Conservation (phyloP, 2,329 filamentous ascomycete genomes). For the Talaromyces islandicus region DNA sequence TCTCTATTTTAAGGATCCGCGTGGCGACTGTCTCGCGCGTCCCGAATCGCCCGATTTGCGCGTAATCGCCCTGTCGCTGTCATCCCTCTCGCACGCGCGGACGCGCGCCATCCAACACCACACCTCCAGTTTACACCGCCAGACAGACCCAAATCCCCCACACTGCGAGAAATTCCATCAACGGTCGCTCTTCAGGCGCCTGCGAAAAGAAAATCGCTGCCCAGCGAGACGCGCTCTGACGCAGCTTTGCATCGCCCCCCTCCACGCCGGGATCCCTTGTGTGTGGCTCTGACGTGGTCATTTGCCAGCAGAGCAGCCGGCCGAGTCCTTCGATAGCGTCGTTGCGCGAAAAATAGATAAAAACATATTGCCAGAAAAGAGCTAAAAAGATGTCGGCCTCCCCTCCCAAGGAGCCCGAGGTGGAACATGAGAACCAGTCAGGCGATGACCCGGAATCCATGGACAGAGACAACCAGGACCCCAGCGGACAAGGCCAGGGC, state of each 20-base stretch:
- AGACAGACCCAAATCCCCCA: constrained; percentile 21
- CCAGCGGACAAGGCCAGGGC: constrained; percentile 69
- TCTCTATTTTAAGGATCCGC: not conserved
- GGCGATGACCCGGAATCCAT: constrained; percentile 88
- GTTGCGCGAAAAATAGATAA: constrained; percentile 22
- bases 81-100: not conserved
- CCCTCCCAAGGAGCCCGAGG: constrained; percentile 80
- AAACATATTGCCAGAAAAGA: constrained; percentile 29
- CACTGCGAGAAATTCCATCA: constrained; percentile 18
- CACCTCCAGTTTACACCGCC: constrained; percentile 12
- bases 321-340: constrained; percentile 22
- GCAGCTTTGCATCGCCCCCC: constrained; percentile 20
- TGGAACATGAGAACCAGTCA: constrained; percentile 88
- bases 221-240: constrained; percentile 27
- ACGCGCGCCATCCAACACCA: constrained; percentile 3
- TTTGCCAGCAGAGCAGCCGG: constrained; percentile 33
- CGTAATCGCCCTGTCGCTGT: constrained; percentile 8
- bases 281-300: constrained; percentile 39
- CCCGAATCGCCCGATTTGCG: not conserved
- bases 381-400: constrained; percentile 86
- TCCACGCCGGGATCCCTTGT: constrained; percentile 2
- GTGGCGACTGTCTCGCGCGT: constrained; percentile 10
- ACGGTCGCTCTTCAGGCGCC: constrained; percentile 21
- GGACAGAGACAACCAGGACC: constrained; percentile 62
- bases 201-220: constrained; percentile 32